These are phyloP conservation scores for Eucalyptus melliodora DNA, from an alignment of 345 rosid genomes.

Conservation along the genomic window DNA sequence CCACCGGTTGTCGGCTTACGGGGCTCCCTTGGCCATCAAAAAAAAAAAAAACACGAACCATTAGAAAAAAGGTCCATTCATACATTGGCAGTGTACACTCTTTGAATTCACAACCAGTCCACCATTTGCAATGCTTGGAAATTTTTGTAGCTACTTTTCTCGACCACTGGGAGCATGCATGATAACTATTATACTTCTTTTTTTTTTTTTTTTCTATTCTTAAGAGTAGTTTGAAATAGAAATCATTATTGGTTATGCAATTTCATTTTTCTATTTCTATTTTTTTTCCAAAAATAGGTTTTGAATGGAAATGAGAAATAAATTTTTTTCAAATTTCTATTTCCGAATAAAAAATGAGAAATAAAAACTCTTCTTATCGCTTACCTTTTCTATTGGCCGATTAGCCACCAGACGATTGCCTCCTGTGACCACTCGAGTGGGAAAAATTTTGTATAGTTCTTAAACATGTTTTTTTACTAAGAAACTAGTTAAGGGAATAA, in stretches of 20 bases:
- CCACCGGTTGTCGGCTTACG: too few relatives aligned
- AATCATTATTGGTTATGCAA: background rate
- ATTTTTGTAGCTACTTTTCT: background rate
- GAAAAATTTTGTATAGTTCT: background rate
- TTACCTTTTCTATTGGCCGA: accelerated
- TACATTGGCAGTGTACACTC: background rate
- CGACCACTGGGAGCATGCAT: accelerated
- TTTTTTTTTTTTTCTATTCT: background rate
- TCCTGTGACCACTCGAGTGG: accelerated
- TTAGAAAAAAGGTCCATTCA: background rate
- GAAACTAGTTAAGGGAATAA: accelerated
- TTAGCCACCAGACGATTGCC: accelerated
- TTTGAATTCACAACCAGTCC: background rate
- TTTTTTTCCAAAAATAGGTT: background rate
- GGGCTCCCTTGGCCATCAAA: too few relatives aligned
- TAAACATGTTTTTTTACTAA: accelerated
- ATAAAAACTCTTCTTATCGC: background rate
- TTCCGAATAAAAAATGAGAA: accelerated
- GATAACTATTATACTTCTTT: accelerated
- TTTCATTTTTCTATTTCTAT: background rate
- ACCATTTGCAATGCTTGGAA: background rate
- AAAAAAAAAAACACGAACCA: too few relatives aligned
- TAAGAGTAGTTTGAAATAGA: background rate
- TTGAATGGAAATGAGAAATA: background rate
- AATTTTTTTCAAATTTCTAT: accelerated